These are phyloP conservation scores for Xylaria acuta DNA, from an alignment of 495 filamentous ascomycete genomes.

Conservation along the genomic window DNA sequence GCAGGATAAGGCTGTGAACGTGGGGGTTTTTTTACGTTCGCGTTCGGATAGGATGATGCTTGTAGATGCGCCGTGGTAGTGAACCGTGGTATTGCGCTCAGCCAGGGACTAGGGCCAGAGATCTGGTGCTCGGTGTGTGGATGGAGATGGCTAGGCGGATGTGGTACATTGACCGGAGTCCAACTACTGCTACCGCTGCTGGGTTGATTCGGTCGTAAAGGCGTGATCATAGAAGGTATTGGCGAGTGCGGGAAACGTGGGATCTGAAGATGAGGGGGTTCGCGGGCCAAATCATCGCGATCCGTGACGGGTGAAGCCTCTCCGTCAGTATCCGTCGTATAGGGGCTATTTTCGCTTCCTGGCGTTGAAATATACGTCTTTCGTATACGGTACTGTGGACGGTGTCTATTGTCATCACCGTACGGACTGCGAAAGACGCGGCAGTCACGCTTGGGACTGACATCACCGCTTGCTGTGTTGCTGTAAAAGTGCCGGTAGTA, in stretches of 20 bases:
- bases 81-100: constrained; percentile 52
- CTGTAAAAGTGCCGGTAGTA: constrained; percentile 49
- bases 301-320: constrained; percentile 42
- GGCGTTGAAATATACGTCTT: constrained; percentile 26
- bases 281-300: constrained; percentile 33
- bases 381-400: constrained; percentile 36
- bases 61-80: constrained; percentile 34
- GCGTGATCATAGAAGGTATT: constrained; percentile 1
- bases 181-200: constrained; percentile 29
- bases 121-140: constrained; percentile 26
- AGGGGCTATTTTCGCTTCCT: constrained; percentile 39
- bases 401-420: constrained; percentile 32
- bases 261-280: constrained; percentile 21
- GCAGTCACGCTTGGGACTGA: constrained; percentile 31
- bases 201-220: constrained; percentile 25
- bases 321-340: constrained; percentile 45
- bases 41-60: constrained; percentile 7
- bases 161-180: constrained; percentile 35
- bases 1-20: constrained; percentile 16
- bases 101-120: constrained; percentile 46
- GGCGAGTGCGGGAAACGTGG: constrained; percentile 15
- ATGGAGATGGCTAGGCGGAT: constrained; percentile 21
- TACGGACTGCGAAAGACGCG: constrained; percentile 29
- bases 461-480: constrained; percentile 22
- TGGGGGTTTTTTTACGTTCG: background rate